Evolutionary conservation across 2,329 filamentous ascomycete genomes (phyloP), one percentile per base, ranked within the genome.

Genomic region (Cryphonectria carpinicola): DNA sequence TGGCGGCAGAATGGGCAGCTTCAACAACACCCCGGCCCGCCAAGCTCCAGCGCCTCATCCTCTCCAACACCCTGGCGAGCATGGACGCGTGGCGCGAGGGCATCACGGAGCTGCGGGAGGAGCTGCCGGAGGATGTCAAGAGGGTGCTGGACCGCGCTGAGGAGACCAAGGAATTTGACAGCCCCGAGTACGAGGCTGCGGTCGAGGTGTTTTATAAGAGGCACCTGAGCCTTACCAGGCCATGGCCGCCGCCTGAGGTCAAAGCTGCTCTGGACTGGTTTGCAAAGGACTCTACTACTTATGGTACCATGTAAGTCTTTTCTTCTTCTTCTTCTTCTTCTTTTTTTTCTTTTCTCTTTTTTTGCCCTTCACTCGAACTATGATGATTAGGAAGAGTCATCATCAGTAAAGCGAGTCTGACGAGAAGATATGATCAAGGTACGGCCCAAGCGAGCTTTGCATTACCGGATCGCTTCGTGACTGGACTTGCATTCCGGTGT

Each of bases 221-320:
- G 41, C 78, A 80, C 54, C 65, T 80, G 0, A 77, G 77, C 56
- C 74, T 71, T 5, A 25, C 60, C 32, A 68, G 76, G 4, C 72
- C 74, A 1, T 79, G 76, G 73, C 81, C 81, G 0, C 75, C 78
- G n/a, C 78, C 78, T 4, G 77, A 82, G 39, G 77, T 80, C 8
- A 73, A 77, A 41, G 72, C 69, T 7, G 77, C 76, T 0, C 67
- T 81, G 0, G 65, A 78, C 7, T 79, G 77, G 77, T 74, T 81
- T 46, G 72, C 74, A 3, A 76, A 77, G 41, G 79, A 82, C 56
- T 14, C 76, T 0, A 81, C 79, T 8, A 77, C 76, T 19, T 80
- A 79, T 68, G 71, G 70, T 2, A 78, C 75, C 13, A 81, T 80
- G 79, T 79, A 76, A 67, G 79, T 74, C 7, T 74, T 37, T 32